Evolutionary conservation across 2,329 filamentous ascomycete genomes (phyloP).

Genomic region (Sporothrix brasiliensis): DNA sequence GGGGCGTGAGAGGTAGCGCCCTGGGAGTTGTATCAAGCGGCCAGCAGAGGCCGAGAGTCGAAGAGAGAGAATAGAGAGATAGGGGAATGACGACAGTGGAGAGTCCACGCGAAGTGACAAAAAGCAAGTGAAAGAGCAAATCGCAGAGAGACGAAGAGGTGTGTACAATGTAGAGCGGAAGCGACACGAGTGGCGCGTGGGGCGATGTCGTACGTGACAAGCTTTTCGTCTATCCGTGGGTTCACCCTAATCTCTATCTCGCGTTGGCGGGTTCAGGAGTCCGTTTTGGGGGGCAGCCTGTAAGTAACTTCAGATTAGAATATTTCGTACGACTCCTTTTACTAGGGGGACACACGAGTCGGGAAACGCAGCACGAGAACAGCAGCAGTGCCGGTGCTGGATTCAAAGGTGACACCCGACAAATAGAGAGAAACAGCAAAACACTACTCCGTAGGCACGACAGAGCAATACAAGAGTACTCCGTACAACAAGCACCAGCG

Average conservation of each 20-base stretch:
- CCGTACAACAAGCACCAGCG: not conserved
- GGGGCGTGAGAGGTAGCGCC: constrained; percentile 15
- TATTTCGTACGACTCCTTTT: not conserved
- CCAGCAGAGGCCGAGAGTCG: not conserved
- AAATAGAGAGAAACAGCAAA: not conserved
- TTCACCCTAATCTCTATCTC: constrained; percentile 18
- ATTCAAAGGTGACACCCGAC: constrained; percentile 7
- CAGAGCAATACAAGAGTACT: not conserved
- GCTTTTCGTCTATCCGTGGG: constrained; percentile 11
- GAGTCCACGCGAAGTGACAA: not conserved
- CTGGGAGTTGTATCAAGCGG: constrained; percentile 22
- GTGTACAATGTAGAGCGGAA: constrained; percentile 1
- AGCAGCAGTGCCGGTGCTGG: not conserved
- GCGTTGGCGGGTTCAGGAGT: not conserved
- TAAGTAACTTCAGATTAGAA: no score
- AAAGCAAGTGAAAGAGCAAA: not conserved
- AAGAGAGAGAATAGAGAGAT: not conserved
- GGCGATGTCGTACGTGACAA: constrained; percentile 26
- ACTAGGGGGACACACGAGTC: not conserved
- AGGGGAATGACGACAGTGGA: not conserved
- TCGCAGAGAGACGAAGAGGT: no score
- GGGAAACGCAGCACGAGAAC: not conserved
- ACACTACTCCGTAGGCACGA: not conserved
- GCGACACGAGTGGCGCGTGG: constrained; percentile 4
- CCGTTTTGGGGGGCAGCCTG: not conserved